Percentiles rank a stretch among this genome's conserved stretches.
Evolutionary conservation across 164 flowering plant species (phyloP).

Genomic region (Protea cynaroides): DNA sequence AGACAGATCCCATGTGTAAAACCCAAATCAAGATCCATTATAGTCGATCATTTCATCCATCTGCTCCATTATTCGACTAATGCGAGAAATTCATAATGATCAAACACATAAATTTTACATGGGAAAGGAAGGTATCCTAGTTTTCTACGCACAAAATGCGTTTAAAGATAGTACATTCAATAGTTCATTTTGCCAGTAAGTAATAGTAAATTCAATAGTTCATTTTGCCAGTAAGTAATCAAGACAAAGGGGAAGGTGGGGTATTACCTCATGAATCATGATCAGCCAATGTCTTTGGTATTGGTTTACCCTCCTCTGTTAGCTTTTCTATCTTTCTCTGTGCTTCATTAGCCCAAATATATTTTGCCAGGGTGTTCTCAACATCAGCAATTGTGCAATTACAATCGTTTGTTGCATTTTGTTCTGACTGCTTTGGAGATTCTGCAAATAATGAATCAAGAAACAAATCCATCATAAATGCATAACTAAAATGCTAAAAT

Average conservation of each 20-base stretch:
- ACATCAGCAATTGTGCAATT: constrained; percentile 81
- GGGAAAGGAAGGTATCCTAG: neutral
- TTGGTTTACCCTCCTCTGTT: constrained; percentile 86
- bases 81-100: neutral
- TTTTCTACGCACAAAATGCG: neutral
- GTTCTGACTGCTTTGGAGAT: constrained; percentile 63
- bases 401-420: constrained; percentile 73
- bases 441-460: constrained; percentile 40
- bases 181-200: too few species aligned
- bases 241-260: constrained; percentile 1
- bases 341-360: constrained; percentile 84
- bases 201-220: neutral
- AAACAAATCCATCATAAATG: neutral
- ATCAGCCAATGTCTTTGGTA: constrained; percentile 71
- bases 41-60: neutral
- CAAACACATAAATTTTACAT: neutral
- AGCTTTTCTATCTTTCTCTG: constrained; percentile 68
- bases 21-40: neutral
- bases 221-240: neutral
- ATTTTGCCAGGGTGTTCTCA: constrained; percentile 77
- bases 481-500: neutral
- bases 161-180: neutral
- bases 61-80: neutral
- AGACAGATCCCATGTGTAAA: too few species aligned
- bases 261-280: constrained; percentile 79